phyloP scores from a whole-genome alignment of 345 rosid species.

The Camelina sativa region DNA sequence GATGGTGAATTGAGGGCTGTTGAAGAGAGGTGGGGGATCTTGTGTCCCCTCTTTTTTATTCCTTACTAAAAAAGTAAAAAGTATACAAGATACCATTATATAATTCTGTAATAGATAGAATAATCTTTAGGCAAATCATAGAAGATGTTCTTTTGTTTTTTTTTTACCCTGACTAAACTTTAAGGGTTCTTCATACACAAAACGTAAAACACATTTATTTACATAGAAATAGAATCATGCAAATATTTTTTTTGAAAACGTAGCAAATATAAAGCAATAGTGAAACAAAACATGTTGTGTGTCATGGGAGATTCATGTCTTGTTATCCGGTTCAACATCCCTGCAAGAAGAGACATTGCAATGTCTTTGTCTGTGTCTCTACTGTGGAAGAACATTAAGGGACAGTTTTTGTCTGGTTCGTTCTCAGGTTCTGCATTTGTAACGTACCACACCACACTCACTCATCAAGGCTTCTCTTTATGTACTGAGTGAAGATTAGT shows the following conservation, averaged over 20 bases:
- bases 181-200: conserved; percentile 2
- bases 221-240: conserved; percentile 7
- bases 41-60: conserved; percentile 18
- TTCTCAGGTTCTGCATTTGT: conserved; percentile 53
- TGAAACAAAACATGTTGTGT: conserved; percentile 26
- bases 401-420: conserved; percentile 38
- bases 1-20: conserved; percentile 34
- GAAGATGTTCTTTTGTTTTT: background rate
- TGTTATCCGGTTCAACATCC: conserved; percentile 23
- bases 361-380: conserved; percentile 33
- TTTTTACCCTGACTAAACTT: background rate
- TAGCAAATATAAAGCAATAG: conserved; percentile 12
- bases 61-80: conserved; percentile 2
- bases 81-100: background rate
- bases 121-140: conserved; percentile 4
- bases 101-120: background rate
- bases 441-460: conserved; percentile 9
- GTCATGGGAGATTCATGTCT: conserved; percentile 37
- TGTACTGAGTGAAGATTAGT: background rate
- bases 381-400: conserved; percentile 40
- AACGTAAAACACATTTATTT: background rate
- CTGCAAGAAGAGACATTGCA: conserved; percentile 14
- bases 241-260: background rate
- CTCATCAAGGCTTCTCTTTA: conserved; percentile 11
- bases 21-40: conserved; percentile 27